phyloP scores from a whole-genome alignment of 106 monocot genomes.

The Narthecium ossifragum region DNA sequence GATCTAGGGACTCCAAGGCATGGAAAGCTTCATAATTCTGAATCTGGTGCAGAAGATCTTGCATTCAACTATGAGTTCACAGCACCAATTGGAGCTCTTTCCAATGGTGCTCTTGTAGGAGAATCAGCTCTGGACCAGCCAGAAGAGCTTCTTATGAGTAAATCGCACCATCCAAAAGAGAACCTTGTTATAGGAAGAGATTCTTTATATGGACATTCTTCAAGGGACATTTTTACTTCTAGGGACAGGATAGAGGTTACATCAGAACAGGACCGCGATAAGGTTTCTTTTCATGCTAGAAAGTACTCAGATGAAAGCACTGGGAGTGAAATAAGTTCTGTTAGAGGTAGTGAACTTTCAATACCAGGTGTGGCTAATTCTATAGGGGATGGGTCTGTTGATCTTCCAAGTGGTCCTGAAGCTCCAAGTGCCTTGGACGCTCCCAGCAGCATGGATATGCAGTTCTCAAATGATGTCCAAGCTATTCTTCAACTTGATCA shows the following conservation, averaged over 20 bases:
- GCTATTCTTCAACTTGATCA: constrained; percentile 71
- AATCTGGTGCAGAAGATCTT: constrained; percentile 11
- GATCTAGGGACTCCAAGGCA: constrained; percentile 28
- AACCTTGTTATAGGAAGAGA: constrained; percentile 11
- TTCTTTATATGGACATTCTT: constrained; percentile 27
- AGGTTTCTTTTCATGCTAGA: constrained; percentile 47
- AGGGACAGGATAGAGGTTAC: constrained; percentile 19
- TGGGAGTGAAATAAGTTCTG: constrained; percentile 82
- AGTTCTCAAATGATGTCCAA: constrained; percentile 31
- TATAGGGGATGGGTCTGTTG: constrained; percentile 36
- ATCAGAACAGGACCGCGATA: constrained; percentile 41
- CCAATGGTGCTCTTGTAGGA: constrained; percentile 18
- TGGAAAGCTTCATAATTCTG: constrained; percentile 14
- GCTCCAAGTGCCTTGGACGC: constrained; percentile 23
- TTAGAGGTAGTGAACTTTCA: constrained; percentile 67
- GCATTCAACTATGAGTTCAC: constrained; percentile 5
- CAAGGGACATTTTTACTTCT: constrained; percentile 5
- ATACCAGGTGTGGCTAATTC: constrained; percentile 34
- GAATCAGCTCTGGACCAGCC: constrained; percentile 18
- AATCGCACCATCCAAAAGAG: constrained; percentile 1
- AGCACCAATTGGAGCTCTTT: constrained; percentile 11
- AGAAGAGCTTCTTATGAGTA: constrained; percentile 22
- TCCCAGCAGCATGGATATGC: constrained; percentile 14
- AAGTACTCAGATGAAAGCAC: constrained; percentile 80
- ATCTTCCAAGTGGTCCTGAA: constrained; percentile 38